phyloP scores from a whole-genome alignment of 495 filamentous ascomycete species.

The Poronia punctata region DNA sequence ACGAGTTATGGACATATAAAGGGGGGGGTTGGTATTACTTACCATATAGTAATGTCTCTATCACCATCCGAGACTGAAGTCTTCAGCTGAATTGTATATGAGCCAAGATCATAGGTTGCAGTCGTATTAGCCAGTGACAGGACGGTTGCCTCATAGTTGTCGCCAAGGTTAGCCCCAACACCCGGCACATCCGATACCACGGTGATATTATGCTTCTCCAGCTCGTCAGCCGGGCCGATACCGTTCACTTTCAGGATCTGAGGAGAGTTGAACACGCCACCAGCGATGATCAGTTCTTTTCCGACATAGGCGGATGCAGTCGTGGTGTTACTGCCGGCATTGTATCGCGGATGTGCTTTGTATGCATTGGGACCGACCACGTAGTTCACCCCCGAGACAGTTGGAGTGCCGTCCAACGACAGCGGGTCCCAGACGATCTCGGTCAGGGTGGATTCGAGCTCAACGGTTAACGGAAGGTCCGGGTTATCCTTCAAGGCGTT shows the following conservation, averaged over 20 bases:
- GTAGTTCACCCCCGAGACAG: conserved; percentile 32
- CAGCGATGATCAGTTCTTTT: conserved; percentile 46
- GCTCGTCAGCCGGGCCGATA: conserved; percentile 44
- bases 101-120: conserved; percentile 6
- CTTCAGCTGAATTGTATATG: conserved; percentile 23
- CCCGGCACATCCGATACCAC: conserved; percentile 43
- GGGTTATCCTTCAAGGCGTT: conserved; percentile 22
- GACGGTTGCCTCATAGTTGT: conserved; percentile 41
- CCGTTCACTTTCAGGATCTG: conserved; percentile 51
- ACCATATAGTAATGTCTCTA: conserved; percentile 18
- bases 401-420: conserved; percentile 15
- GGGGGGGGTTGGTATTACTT: not conserved
- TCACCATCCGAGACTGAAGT: conserved; percentile 18
- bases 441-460: conserved; percentile 30
- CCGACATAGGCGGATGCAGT: conserved; percentile 14
- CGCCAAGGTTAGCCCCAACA: conserved; percentile 49
- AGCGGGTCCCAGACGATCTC: conserved; percentile 15
- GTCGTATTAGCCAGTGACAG: conserved; percentile 17
- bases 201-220: conserved; percentile 41
- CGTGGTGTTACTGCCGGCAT: conserved; percentile 17
- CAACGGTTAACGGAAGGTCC: conserved; percentile 28
- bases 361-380: conserved; percentile 31
- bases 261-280: conserved; percentile 51
- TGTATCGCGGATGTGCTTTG: conserved; percentile 32
- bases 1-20: not conserved